These are phyloP conservation scores for Colletotrichum chlorophyti DNA, from an alignment of 2,329 filamentous ascomycete species.

Conservation along the genomic window DNA sequence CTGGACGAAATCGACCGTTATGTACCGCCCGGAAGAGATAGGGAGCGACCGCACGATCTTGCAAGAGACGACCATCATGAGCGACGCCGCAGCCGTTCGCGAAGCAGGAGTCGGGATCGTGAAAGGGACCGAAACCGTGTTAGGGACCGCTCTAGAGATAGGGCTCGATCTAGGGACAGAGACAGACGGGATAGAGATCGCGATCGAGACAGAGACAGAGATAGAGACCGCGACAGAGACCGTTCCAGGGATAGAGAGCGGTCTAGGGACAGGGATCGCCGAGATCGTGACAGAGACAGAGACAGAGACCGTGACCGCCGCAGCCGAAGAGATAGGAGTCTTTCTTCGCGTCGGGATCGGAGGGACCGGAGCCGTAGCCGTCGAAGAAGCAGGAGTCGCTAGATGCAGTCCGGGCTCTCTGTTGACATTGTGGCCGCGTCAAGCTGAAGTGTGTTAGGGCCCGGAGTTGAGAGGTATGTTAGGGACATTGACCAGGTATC, in stretches of 20 bases:
- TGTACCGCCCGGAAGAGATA: slow-evolving; percentile 50
- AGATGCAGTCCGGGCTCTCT: not conserved
- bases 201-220: slow-evolving; percentile 40
- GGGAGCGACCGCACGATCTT: slow-evolving; percentile 31
- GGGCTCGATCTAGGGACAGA: slow-evolving; percentile 41
- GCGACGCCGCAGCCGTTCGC: slow-evolving; percentile 43
- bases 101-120: slow-evolving; percentile 41
- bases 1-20: slow-evolving; percentile 54
- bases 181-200: slow-evolving; percentile 40
- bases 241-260: slow-evolving; percentile 36
- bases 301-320: slow-evolving; percentile 28
- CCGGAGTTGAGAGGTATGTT: too few species aligned
- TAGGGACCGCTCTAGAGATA: slow-evolving; percentile 39
- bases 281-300: slow-evolving; percentile 41
- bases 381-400: slow-evolving; percentile 21
- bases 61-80: slow-evolving; percentile 38
- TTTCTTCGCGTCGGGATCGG: slow-evolving; percentile 10
- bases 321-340: slow-evolving; percentile 18
- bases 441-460: not conserved
- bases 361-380: slow-evolving; percentile 16
- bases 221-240: slow-evolving; percentile 40
- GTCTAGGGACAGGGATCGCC: slow-evolving; percentile 37
- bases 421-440: not conserved
- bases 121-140: slow-evolving; percentile 40
- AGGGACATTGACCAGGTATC: too few species aligned